phyloP scores from a whole-genome alignment of 2,329 filamentous ascomycete genomes.

The Dichotomopilus funicola region DNA sequence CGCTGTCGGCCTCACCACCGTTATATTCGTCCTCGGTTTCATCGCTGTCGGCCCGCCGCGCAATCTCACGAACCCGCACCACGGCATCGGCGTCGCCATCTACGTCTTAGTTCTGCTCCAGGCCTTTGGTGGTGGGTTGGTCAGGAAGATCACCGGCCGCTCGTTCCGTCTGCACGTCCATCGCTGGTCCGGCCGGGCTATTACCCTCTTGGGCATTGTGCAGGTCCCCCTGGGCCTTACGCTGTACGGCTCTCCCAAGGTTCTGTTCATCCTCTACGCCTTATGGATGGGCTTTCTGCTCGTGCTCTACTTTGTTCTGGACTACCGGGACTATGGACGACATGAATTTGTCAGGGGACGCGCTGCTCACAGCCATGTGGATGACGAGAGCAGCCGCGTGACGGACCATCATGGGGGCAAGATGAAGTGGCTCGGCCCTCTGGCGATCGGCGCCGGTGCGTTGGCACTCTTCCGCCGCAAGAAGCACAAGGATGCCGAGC shows the following conservation, averaged over 20 bases:
- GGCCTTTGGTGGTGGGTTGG: constrained; percentile 60
- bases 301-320: constrained; percentile 70
- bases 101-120: constrained; percentile 69
- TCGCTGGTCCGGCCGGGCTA: constrained; percentile 75
- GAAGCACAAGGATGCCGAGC: constrained; percentile 35
- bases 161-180: constrained; percentile 61
- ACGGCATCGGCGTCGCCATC: constrained; percentile 75
- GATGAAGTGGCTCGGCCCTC: constrained; percentile 44
- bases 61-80: constrained; percentile 73
- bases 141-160: constrained; percentile 46
- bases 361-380: constrained; percentile 39
- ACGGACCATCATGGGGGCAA: constrained; percentile 33
- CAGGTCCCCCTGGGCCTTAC: constrained; percentile 87
- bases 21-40: constrained; percentile 67
- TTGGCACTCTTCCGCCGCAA: constrained; percentile 42
- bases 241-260: constrained; percentile 82
- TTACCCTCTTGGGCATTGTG: constrained; percentile 73
- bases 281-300: constrained; percentile 70
- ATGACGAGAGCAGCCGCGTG: constrained; percentile 34
- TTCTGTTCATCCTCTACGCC: constrained; percentile 78
- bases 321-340: constrained; percentile 57
- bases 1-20: constrained; percentile 60
- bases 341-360: constrained; percentile 49
- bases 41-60: constrained; percentile 69
- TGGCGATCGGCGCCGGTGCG: constrained; percentile 46